phyloP scores from a whole-genome alignment of 768 basidiomycete species.

The Mrakia hoshinonis region DNA sequence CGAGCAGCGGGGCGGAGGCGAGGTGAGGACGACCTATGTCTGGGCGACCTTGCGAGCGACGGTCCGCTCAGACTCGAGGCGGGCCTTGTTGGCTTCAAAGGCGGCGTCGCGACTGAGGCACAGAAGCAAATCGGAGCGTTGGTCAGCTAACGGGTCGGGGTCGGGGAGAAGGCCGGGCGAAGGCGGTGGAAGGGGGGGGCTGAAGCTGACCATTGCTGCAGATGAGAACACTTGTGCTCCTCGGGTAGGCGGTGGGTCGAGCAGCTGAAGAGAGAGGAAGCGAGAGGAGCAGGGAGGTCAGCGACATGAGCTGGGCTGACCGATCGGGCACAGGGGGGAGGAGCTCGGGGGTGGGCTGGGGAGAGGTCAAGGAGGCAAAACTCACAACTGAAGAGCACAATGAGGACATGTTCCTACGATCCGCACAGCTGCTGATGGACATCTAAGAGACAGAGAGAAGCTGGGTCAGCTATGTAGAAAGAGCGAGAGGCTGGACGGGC shows the following conservation, averaged over 20 bases:
- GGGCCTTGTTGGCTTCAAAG: conserved; percentile 29
- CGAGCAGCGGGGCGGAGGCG: background rate
- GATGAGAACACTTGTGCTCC: conserved; percentile 18
- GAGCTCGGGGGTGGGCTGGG: too few relatives aligned
- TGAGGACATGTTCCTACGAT: conserved; percentile 27
- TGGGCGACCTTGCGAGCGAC: conserved; percentile 24
- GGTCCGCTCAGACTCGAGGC: conserved; percentile 24
- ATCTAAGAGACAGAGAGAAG: background rate
- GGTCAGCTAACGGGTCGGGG: conserved; percentile 1
- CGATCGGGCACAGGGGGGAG: too few relatives aligned
- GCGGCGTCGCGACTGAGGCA: conserved; percentile 25
- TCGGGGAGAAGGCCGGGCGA: background rate
- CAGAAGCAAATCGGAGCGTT: background rate
- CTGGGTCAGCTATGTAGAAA: background rate
- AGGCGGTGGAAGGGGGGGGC: background rate
- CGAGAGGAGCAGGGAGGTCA: background rate
- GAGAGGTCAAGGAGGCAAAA: background rate
- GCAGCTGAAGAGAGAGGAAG: conserved; percentile 9
- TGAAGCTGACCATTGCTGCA: conserved; percentile 21
- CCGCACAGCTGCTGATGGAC: conserved; percentile 26
- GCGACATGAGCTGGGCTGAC: background rate
- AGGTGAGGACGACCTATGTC: background rate
- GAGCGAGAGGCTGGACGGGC: background rate
- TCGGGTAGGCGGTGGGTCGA: conserved; percentile 27
- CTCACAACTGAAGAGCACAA: conserved; percentile 22